Percentiles rank a stretch among this genome's conserved stretches.
phyloP scores from a whole-genome alignment of 2,329 filamentous ascomycete genomes.

The Exophiala oligosperma region DNA sequence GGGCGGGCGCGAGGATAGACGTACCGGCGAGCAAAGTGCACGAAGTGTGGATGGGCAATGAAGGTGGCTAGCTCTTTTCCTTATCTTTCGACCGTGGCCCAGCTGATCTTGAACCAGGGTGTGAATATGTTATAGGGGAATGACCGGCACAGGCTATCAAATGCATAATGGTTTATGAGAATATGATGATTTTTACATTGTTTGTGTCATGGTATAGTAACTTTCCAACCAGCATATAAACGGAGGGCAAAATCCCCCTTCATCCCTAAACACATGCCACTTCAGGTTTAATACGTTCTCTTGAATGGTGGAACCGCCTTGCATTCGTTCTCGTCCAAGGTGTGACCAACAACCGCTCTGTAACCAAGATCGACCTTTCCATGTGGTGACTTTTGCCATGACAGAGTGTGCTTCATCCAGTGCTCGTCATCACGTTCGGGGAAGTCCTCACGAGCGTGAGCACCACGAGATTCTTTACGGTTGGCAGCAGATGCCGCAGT shows the following conservation, averaged over 20 bases:
- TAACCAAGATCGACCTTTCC: conserved; percentile 84
- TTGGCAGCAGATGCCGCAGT: conserved; percentile 87
- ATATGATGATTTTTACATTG: conserved; percentile 9
- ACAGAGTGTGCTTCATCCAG: conserved; percentile 99
- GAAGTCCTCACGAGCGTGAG: conserved; percentile 94
- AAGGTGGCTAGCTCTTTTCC: conserved; percentile 27
- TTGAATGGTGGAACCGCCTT: conserved; percentile 96
- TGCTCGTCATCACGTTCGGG: conserved; percentile 92
- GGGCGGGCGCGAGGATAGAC: conserved; percentile 56
- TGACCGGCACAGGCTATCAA: conserved; percentile 25
- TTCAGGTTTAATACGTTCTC: conserved; percentile 50
- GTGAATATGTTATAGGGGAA: conserved; percentile 63
- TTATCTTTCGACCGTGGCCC: neutral
- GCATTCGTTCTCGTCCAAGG: conserved; percentile 94
- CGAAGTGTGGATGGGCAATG: conserved; percentile 61
- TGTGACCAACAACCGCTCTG: conserved; percentile 76
- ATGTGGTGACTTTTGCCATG: conserved; percentile 91
- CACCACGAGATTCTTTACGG: conserved; percentile 95
- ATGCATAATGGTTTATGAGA: neutral
- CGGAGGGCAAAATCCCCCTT: neutral
- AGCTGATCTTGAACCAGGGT: conserved; percentile 40
- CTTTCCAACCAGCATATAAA: neutral
- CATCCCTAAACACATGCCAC: neutral
- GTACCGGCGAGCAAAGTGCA: conserved; percentile 57
- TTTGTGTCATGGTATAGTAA: conserved; percentile 10